Evolutionary conservation across 176 grass and related monocot genomes (phyloP).

Genomic region (Saccharum officinarum): DNA sequence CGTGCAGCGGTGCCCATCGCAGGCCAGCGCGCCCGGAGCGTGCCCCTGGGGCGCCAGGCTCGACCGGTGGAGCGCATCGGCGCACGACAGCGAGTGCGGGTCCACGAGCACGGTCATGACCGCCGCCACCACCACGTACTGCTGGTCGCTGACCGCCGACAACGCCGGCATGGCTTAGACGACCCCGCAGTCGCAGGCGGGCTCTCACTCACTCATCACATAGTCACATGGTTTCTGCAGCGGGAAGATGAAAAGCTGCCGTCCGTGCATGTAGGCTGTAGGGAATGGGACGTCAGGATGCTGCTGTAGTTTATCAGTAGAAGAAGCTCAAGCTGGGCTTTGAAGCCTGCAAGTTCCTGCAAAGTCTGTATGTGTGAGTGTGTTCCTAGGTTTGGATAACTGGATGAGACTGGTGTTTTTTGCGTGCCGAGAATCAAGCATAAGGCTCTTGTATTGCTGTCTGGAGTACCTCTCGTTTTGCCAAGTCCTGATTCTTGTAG

Average conservation of each 20-base stretch:
- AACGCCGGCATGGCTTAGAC: constrained; percentile 38
- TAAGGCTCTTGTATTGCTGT: neutral
- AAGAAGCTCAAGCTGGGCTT: neutral
- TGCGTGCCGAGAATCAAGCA: neutral
- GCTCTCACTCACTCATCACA: neutral
- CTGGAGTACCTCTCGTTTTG: no score
- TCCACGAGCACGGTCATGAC: constrained; percentile 81
- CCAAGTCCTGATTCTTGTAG: no score
- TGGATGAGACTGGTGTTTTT: neutral
- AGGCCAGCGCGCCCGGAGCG: constrained; percentile 41
- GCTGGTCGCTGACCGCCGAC: constrained; percentile 45
- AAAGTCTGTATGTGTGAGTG: neutral
- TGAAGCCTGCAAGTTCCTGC: neutral
- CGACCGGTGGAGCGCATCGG: constrained; percentile 58
- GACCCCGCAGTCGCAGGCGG: neutral
- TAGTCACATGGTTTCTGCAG: neutral
- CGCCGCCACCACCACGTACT: constrained; percentile 58
- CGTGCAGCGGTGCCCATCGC: constrained; percentile 49
- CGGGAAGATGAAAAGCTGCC: neutral
- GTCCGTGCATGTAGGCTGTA: neutral
- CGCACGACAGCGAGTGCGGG: constrained; percentile 80
- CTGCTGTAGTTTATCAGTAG: neutral
- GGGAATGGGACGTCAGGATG: neutral
- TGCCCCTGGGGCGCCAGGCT: constrained; percentile 68
- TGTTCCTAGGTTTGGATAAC: neutral